Evolutionary conservation across 345 rosid genomes (phyloP), one percentile per base, ranked within the genome.

Genomic region (Lagerstroemia speciosa): DNA sequence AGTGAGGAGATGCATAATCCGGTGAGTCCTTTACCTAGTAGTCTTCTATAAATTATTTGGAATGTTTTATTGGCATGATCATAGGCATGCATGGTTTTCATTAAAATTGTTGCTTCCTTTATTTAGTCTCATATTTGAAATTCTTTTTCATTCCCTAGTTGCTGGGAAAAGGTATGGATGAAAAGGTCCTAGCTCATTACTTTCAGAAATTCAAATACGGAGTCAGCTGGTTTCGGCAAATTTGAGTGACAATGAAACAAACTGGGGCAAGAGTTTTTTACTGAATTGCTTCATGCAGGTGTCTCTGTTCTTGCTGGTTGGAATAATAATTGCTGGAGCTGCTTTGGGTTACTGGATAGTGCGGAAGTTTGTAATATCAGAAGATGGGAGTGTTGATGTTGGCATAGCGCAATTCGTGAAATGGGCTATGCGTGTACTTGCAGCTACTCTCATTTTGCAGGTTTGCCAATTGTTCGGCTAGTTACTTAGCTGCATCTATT

Each of bases 341-440:
- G 98, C 89, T 76, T 78, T 88, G 50, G 99, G 99, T 67, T 89
- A 78, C 75, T 94, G 98, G 97, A 83, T 91, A 22, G 99, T 94
- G 76, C 83, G 89, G 72, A 94, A 83, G 76, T 94, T 82, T 73
- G 92, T 91, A 27, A 81, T 94, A 33, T 80, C 86, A 19, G 81
- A 86, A 72, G 93, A 89, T 72, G 97, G 97, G 69, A 82, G 78
- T 64, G 99, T 94, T 67, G 93, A 89, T 75, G 83, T 70, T 57
- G 86, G 86, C 71, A 82, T 91, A 57, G 96, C 98, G 17, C 89
- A 87, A 69, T 94, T 94, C 75, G 92, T 91, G 69, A 94, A 89
- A 85, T 91, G 98, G 95, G 89, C 96, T 19, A 89, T 88, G 87
- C 86, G 95, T 52, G 72, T 86, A 40, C 22, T 91, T 77, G 97